Conservation (phyloP, 148 eudicot genomes). For the Gaultheria prostrata region DNA sequence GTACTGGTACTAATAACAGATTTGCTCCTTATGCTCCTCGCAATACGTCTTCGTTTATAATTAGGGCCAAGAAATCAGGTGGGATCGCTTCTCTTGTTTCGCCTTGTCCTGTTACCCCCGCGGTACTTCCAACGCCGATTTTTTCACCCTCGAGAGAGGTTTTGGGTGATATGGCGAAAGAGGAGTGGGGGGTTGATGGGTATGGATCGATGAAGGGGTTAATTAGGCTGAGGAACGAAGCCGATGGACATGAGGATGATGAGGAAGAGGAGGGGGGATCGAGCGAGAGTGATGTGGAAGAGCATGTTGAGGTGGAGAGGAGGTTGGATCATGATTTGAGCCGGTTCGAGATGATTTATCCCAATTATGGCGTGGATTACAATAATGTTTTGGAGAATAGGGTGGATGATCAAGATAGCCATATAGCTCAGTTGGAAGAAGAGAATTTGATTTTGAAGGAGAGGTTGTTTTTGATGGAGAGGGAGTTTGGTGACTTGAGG, state of each 20-base stretch:
- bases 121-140: slow-evolving; percentile 26
- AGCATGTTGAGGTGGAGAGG: slow-evolving; percentile 32
- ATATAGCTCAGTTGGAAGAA: slow-evolving; percentile 23
- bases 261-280: slow-evolving; percentile 20
- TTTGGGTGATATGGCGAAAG: slow-evolving; percentile 31
- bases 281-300: slow-evolving; percentile 30
- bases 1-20: slow-evolving; percentile 8
- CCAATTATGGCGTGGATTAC: slow-evolving; percentile 17
- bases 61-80: slow-evolving; percentile 33
- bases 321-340: slow-evolving; percentile 35
- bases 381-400: slow-evolving; percentile 20
- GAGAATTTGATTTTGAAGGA: slow-evolving; percentile 30
- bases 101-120: slow-evolving; percentile 37
- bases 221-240: slow-evolving; percentile 25
- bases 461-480: slow-evolving; percentile 30
- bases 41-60: slow-evolving; percentile 32
- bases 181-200: slow-evolving; percentile 38
- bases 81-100: slow-evolving; percentile 31
- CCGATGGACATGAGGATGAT: slow-evolving; percentile 23
- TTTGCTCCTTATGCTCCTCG: slow-evolving; percentile 31
- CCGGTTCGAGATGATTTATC: slow-evolving; percentile 38
- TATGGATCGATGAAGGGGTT: slow-evolving; percentile 36
- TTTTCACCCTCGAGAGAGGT: slow-evolving; percentile 33
- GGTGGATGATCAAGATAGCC: slow-evolving; percentile 26
- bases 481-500: slow-evolving; percentile 29